These are phyloP conservation scores for Aotearoamyces nothofagi DNA, from an alignment of 2,329 filamentous ascomycete species.

Conservation along the genomic window DNA sequence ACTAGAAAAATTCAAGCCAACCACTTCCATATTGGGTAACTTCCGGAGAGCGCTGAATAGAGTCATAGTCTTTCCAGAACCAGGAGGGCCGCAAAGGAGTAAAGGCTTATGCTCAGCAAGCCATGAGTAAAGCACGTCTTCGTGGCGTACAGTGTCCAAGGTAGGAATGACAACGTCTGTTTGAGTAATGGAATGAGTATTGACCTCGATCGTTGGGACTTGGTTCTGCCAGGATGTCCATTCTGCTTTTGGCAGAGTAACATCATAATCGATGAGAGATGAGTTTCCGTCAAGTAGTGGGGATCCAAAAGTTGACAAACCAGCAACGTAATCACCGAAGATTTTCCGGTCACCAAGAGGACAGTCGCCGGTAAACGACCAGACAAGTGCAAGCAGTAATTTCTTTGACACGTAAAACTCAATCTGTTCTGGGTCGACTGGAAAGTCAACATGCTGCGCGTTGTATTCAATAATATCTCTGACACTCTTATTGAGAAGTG, in stretches of 20 bases:
- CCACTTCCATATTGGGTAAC: slow-evolving; percentile 96
- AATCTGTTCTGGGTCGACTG: slow-evolving; percentile 76
- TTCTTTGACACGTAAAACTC: slow-evolving; percentile 90
- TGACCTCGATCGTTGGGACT: slow-evolving; percentile 88
- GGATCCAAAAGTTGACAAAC: slow-evolving; percentile 72
- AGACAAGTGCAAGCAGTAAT: slow-evolving; percentile 79
- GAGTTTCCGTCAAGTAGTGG: slow-evolving; percentile 63
- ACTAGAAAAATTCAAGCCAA: slow-evolving; percentile 97
- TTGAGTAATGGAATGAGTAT: slow-evolving; percentile 94
- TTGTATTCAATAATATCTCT: slow-evolving; percentile 94
- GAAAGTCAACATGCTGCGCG: slow-evolving; percentile 83
- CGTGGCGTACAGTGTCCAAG: slow-evolving; percentile 89
- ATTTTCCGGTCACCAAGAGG: slow-evolving; percentile 73
- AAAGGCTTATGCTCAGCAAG: slow-evolving; percentile 96
- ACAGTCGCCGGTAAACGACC: slow-evolving; percentile 93
- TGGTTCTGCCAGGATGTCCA: slow-evolving; percentile 93
- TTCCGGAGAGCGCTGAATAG: slow-evolving; percentile 95
- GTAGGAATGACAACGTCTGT: slow-evolving; percentile 98
- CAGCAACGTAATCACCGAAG: slow-evolving; percentile 75
- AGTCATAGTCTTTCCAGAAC: slow-evolving; percentile 99
- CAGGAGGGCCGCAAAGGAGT: slow-evolving; percentile 88
- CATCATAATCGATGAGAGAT: slow-evolving; percentile 92
- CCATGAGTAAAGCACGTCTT: slow-evolving; percentile 99
- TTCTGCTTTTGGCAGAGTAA: slow-evolving; percentile 69
- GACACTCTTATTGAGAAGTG: slow-evolving; percentile 84